These are phyloP conservation scores for Penicillium verhagenii DNA, from an alignment of 495 filamentous ascomycete genomes.

Conservation along the genomic window DNA sequence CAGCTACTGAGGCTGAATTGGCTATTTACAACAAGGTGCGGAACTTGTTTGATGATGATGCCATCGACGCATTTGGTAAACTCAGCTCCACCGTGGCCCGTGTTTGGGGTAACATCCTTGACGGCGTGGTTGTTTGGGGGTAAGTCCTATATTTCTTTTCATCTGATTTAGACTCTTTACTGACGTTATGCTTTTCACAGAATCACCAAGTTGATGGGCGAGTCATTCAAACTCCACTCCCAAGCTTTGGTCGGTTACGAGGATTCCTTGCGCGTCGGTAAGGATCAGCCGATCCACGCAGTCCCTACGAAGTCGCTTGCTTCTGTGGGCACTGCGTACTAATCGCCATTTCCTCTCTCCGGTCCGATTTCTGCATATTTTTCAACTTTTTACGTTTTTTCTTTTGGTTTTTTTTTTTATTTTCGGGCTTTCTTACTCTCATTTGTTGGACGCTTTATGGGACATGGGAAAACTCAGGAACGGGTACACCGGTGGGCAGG, in stretches of 20 bases:
- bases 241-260: conserved; percentile 93
- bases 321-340: conserved; percentile 50
- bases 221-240: conserved; percentile 95
- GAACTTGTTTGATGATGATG: conserved; percentile 85
- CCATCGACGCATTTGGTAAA: conserved; percentile 76
- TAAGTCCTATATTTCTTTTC: conserved; percentile 43
- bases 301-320: conserved; percentile 48
- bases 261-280: conserved; percentile 58
- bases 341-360: conserved; percentile 8
- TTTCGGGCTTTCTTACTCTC: conserved; percentile 32
- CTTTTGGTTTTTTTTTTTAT: conserved; percentile 3
- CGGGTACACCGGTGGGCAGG: conserved; percentile 37
- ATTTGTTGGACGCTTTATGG: conserved; percentile 35
- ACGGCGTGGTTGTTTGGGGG: conserved; percentile 99
- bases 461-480: conserved; percentile 36
- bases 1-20: conserved; percentile 85
- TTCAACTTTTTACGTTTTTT: conserved; percentile 1
- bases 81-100: conserved; percentile 91
- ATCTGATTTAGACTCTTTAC: conserved; percentile 24
- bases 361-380: conserved; percentile 10
- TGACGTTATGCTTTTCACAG: conserved; percentile 60
- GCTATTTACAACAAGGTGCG: conserved; percentile 95
- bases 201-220: conserved; percentile 96
- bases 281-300: conserved; percentile 48
- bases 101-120: conserved; percentile 96